Conservation (phyloP, 2,329 filamentous ascomycete genomes). For the Microdochium nivale region DNA sequence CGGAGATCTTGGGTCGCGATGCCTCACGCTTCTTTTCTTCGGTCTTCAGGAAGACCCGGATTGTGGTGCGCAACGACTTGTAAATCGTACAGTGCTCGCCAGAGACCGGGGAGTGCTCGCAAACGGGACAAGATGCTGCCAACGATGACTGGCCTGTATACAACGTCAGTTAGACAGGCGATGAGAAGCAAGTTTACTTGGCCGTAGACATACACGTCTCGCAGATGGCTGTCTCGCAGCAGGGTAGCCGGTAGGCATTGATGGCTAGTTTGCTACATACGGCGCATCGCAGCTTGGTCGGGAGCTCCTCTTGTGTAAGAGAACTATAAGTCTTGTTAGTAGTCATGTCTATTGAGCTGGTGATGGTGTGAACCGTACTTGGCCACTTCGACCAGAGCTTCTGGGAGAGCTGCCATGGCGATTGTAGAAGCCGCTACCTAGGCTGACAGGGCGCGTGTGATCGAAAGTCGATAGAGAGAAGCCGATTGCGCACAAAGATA, state of each 20-base stretch:
- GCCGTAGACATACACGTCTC: slow-evolving; percentile 60
- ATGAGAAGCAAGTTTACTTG: slow-evolving; percentile 3
- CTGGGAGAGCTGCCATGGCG: slow-evolving; percentile 26
- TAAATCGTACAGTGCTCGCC: slow-evolving; percentile 80
- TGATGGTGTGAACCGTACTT: slow-evolving; percentile 28
- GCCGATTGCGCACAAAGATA: no score
- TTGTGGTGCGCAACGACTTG: slow-evolving; percentile 84
- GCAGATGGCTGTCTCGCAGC: slow-evolving; percentile 93
- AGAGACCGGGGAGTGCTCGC: slow-evolving; percentile 83
- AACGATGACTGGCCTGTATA: slow-evolving; percentile 63
- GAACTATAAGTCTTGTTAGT: slow-evolving; percentile 44
- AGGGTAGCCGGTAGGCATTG: slow-evolving; percentile 85
- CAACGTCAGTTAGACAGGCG: slow-evolving; percentile 5
- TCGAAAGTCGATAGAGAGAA: no score
- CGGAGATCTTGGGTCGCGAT: slow-evolving; percentile 39
- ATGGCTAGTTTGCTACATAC: slow-evolving; percentile 86
- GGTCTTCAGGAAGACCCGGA: slow-evolving; percentile 83
- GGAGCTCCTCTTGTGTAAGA: slow-evolving; percentile 73
- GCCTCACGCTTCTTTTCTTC: slow-evolving; percentile 83
- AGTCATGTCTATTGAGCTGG: not conserved
- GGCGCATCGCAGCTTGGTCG: slow-evolving; percentile 92
- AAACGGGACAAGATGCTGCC: slow-evolving; percentile 78
- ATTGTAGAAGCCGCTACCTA: not conserved
- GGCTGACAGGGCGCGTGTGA: not conserved
- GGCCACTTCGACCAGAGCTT: slow-evolving; percentile 51